Conservation (phyloP, 345 rosid genomes). For the Erysimum cheiranthoides region DNA sequence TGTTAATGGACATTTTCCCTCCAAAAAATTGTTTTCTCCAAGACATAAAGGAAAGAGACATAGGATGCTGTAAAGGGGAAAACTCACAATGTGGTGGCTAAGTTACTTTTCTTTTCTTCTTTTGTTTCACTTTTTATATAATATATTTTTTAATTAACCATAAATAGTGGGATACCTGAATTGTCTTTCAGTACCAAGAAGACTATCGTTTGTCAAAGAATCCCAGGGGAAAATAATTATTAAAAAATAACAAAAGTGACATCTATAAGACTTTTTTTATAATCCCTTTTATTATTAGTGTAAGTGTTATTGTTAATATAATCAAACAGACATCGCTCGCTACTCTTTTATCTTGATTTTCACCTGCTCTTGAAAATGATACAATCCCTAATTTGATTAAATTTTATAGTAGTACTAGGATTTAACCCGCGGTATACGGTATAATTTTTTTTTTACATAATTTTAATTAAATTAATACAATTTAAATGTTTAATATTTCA, state of each 20-base stretch:
- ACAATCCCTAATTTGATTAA: no score
- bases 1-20: constrained; percentile 22
- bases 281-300: background rate
- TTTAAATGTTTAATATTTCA: no score
- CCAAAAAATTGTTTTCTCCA: constrained; percentile 42
- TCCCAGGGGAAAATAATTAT: constrained; percentile 3
- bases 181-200: constrained; percentile 45
- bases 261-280: no score
- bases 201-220: constrained; percentile 47
- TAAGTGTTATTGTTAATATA: constrained; percentile 14
- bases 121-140: constrained; percentile 49
- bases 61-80: constrained; percentile 62
- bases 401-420: no score
- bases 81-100: constrained; percentile 49
- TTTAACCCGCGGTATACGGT: no score
- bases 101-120: constrained; percentile 36
- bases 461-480: no score
- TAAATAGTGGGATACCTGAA: constrained; percentile 24
- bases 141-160: constrained; percentile 33
- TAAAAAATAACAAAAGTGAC: background rate
- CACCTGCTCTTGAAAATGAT: constrained; percentile 36
- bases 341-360: constrained; percentile 18
- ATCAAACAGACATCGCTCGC: background rate
- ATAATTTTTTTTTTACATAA: no score
- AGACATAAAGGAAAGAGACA: constrained; percentile 65